These are phyloP conservation scores for Boletus rufocinnamomeus DNA, from an alignment of 768 basidiomycete genomes.

Conservation along the genomic window DNA sequence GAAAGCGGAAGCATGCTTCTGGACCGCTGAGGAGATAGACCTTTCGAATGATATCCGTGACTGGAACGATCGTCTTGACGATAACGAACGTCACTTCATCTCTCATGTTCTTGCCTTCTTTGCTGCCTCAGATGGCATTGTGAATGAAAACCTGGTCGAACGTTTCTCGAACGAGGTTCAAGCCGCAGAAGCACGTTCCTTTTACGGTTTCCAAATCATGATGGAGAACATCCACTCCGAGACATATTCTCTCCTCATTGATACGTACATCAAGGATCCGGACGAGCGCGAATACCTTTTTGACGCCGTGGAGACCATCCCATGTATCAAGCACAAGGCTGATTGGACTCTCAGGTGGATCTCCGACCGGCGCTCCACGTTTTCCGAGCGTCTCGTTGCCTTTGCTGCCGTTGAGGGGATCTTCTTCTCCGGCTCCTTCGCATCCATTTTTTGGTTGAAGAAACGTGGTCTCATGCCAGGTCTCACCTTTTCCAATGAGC, in stretches of 20 bases:
- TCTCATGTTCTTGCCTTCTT: conserved; percentile 94
- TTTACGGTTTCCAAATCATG: conserved; percentile 98
- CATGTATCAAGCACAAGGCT: conserved; percentile 87
- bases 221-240: conserved; percentile 98
- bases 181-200: conserved; percentile 86
- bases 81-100: conserved; percentile 83
- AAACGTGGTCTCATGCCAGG: conserved; percentile 97
- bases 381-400: conserved; percentile 88
- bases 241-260: conserved; percentile 93
- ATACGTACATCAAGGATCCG: conserved; percentile 86
- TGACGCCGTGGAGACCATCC: conserved; percentile 89
- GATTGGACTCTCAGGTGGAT: conserved; percentile 96
- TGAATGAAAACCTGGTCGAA: conserved; percentile 93
- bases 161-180: conserved; percentile 92
- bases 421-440: conserved; percentile 93
- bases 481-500: conserved; percentile 91
- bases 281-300: conserved; percentile 76
- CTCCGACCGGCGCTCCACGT: conserved; percentile 71
- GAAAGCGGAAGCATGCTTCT: conserved; percentile 89
- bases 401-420: conserved; percentile 97
- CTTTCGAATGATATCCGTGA: conserved; percentile 82
- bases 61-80: conserved; percentile 78
- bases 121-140: conserved; percentile 91
- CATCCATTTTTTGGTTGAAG: conserved; percentile 95
- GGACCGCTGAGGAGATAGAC: conserved; percentile 92